phyloP scores from a whole-genome alignment of 352 stramenopile species.

The Pythium apleroticum region DNA sequence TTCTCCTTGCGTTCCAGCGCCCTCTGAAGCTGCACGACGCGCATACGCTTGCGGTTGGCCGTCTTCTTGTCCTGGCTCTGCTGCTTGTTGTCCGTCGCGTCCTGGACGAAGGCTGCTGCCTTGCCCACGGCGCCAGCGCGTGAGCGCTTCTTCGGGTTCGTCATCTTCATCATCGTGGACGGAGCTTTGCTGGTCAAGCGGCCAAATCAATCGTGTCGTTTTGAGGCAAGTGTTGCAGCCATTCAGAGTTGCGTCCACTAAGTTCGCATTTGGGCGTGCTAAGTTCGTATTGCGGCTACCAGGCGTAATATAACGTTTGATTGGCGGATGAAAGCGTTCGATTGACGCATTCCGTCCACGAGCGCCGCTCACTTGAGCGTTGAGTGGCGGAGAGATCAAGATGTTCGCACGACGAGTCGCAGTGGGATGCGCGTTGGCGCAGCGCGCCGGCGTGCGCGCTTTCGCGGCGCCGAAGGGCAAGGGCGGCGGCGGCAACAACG shows the following conservation, averaged over 20 bases:
- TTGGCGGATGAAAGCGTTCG: constrained; percentile 6
- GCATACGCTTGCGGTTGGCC: constrained; percentile 69
- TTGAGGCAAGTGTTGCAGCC: constrained; percentile 17
- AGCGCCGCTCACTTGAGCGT: constrained; percentile 4
- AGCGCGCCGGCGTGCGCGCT: constrained; percentile 38
- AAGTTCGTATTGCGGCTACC: constrained; percentile 8
- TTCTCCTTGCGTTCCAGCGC: constrained; percentile 69
- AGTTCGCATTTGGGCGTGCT: constrained; percentile 13
- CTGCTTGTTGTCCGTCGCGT: constrained; percentile 58
- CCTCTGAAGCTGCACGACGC: constrained; percentile 80
- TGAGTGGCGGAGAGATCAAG: constrained; percentile 31
- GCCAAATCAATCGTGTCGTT: constrained; percentile 10
- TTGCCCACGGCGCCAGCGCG: constrained; percentile 38
- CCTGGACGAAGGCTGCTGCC: constrained; percentile 63
- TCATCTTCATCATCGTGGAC: constrained; percentile 49
- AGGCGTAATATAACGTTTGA: constrained; percentile 14
- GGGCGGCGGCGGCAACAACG: constrained; percentile 50
- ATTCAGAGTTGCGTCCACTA: constrained; percentile 19
- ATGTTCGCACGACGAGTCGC: constrained; percentile 47
- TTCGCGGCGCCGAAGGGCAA: constrained; percentile 73
- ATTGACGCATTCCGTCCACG: constrained; percentile 10
- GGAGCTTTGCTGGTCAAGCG: neutral
- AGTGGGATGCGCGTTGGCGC: constrained; percentile 31
- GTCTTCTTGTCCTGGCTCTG: constrained; percentile 61
- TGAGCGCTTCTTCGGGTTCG: constrained; percentile 55